phyloP scores from a whole-genome alignment of 176 grass and related monocot genomes.

The Aegilops tauschii region DNA sequence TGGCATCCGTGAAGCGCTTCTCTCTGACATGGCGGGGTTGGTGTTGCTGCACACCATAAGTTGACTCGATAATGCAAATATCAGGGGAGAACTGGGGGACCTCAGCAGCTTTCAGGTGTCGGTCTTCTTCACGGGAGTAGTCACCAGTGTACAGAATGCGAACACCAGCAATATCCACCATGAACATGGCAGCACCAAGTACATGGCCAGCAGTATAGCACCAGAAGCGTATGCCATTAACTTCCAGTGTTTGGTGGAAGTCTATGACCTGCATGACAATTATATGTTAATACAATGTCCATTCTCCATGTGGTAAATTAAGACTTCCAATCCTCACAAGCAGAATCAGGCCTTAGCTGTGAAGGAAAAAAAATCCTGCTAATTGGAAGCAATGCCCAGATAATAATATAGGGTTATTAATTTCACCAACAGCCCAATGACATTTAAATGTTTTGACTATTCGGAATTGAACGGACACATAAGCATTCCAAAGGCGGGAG shows the following conservation, averaged over 20 bases:
- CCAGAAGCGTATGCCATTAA: slow-evolving; percentile 97
- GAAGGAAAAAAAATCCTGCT: neutral
- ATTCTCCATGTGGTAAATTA: neutral
- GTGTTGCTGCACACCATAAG: slow-evolving; percentile 90
- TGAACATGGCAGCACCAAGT: slow-evolving; percentile 97
- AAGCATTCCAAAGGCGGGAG: neutral
- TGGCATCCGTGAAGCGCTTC: slow-evolving; percentile 87
- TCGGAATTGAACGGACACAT: neutral
- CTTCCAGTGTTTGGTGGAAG: slow-evolving; percentile 94
- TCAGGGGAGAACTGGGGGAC: slow-evolving; percentile 86
- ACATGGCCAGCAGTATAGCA: slow-evolving; percentile 97
- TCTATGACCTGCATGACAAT: slow-evolving; percentile 68
- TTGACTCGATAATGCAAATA: slow-evolving; percentile 91
- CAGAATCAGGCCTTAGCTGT: neutral
- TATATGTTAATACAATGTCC: neutral
- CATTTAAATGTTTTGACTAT: neutral
- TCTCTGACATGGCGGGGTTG: slow-evolving; percentile 69
- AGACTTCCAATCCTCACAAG: neutral
- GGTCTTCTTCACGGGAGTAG: slow-evolving; percentile 94
- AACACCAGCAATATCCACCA: slow-evolving; percentile 96
- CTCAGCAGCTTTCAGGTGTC: slow-evolving; percentile 85
- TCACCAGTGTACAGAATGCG: slow-evolving; percentile 93
- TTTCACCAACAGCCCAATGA: too few species aligned
- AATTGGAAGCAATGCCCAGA: neutral
- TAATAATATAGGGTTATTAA: neutral